Base-by-base conservation (phyloP, 2,329 filamentous ascomycete genomes). In the Fusarium domesticum region DNA sequence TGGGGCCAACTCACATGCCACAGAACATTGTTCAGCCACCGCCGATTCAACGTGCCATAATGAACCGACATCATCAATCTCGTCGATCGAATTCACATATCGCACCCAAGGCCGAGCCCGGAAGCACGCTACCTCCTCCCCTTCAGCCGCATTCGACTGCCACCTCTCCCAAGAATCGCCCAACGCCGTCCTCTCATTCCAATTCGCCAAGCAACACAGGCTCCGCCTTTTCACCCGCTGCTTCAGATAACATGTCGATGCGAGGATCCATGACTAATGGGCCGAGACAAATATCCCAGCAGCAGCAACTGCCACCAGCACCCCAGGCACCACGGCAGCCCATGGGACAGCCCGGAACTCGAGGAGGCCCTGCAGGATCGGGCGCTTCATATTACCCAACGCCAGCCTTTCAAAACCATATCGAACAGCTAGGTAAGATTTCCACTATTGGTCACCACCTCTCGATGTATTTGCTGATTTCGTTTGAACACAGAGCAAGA, bases 371-470 rank as follows among this genome's bases (percentile, higher is more conserved):
- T 54, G 61, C 69, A 50, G 67, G 66, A 53, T 63, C 71, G 35
- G 60, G 70, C 48, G 66, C 74, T 37, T 65, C 76, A 41, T 95
- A 86, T 70, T 96, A 95, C 64, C 83, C 87, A 38, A 86, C 89
- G 45, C 86, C 88, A 15, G 72, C 74, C 2, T 96, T 95, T 70
- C 89, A 95, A 64, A 93, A 87, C 67, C 92, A 96, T 68, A 91
- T 95, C 70, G 88, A 95, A 69, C 89, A 96, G 76, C 82, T 97
- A 68, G 92, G 92, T 87, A 89, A 87, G 90, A 76, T 78, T 63
- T 68, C 78, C 76, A 74, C 61, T 6, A 17, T 34, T 34, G 17
- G 18, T 18, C 68, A 61, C 60, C 62, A 76, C 76, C 73, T 76
- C 78, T 72, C 12, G 16, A 75, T 80, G 66, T 82, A 77, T 78